A percentile compares a stretch with the other conserved stretches of the same genome.
Evolutionary conservation across 2,329 filamentous ascomycete species (phyloP).

Genomic region (Arthroderma sp.): DNA sequence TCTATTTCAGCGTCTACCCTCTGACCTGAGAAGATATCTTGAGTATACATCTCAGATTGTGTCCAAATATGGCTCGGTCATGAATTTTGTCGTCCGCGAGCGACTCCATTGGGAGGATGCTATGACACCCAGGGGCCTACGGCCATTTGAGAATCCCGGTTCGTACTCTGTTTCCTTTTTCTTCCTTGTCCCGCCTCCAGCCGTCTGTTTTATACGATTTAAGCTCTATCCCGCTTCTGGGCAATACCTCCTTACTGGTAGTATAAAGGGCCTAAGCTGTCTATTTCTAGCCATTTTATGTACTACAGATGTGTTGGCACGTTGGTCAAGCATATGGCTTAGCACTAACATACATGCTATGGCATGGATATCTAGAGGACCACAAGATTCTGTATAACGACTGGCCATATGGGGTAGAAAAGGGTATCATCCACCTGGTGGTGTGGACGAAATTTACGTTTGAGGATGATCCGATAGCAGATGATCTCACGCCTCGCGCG

Average conservation of each 20-base stretch:
- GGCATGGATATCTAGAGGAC: slow-evolving; percentile 26
- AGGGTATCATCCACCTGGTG: slow-evolving; percentile 44
- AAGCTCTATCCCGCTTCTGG: not conserved
- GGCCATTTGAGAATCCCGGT: slow-evolving; percentile 32
- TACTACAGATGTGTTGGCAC: not conserved
- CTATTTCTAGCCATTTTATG: not conserved
- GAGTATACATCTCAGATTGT: slow-evolving; percentile 46
- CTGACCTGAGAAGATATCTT: slow-evolving; percentile 47
- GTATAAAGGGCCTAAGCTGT: not conserved
- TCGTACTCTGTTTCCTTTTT: slow-evolving; percentile 2
- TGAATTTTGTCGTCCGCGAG: slow-evolving; percentile 44
- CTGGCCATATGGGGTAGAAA: slow-evolving; percentile 49
- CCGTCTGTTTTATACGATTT: not conserved
- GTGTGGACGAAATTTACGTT: slow-evolving; percentile 46
- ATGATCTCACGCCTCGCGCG: slow-evolving; percentile 40
- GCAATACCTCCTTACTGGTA: not conserved
- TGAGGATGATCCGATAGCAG: slow-evolving; percentile 32
- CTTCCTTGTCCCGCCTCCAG: not conserved
- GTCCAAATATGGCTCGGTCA: slow-evolving; percentile 42
- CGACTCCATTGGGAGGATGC: slow-evolving; percentile 41
- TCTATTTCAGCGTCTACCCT: slow-evolving; percentile 57
- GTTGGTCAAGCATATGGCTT: not conserved
- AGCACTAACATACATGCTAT: not conserved
- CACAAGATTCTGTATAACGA: slow-evolving; percentile 49
- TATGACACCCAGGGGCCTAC: slow-evolving; percentile 21